phyloP scores from a whole-genome alignment of 257 asterid species.

The Prunella vulgaris region DNA sequence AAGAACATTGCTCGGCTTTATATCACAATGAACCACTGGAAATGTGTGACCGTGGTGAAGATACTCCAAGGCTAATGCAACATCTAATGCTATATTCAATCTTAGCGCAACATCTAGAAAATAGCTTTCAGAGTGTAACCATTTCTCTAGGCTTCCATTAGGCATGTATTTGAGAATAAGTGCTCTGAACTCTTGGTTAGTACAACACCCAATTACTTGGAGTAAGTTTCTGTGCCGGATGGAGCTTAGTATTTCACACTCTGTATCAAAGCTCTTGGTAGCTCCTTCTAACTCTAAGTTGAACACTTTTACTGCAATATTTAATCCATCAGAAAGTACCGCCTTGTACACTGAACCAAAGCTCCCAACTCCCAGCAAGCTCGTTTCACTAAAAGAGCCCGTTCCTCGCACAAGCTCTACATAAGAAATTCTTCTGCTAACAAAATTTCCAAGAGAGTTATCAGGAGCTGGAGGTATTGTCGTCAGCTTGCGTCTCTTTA shows the following conservation, averaged over 20 bases:
- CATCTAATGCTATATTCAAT: too few species aligned
- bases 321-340: background rate
- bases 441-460: background rate
- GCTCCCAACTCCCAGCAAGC: constrained; percentile 1
- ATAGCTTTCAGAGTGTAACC: too few species aligned
- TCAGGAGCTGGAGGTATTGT: too few species aligned
- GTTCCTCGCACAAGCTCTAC: background rate
- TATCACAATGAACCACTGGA: too few species aligned
- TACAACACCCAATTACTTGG: constrained; percentile 27
- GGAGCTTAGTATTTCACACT: constrained; percentile 14
- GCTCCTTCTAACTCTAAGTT: constrained; percentile 10
- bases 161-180: constrained; percentile 31
- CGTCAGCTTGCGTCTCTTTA: too few species aligned
- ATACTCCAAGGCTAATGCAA: too few species aligned
- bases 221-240: constrained; percentile 31
- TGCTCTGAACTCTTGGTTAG: constrained; percentile 26
- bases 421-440: background rate
- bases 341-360: background rate
- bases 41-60: too few species aligned
- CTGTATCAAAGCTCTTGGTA: constrained; percentile 26
- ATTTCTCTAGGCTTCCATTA: constrained; percentile 28
- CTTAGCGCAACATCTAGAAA: too few species aligned
- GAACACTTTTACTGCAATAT: too few species aligned
- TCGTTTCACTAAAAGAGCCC: too few species aligned
- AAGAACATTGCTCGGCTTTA: constrained; percentile 24